phyloP scores from a whole-genome alignment of 371 early-diverging fungal species.

The Mucor racemosus region DNA sequence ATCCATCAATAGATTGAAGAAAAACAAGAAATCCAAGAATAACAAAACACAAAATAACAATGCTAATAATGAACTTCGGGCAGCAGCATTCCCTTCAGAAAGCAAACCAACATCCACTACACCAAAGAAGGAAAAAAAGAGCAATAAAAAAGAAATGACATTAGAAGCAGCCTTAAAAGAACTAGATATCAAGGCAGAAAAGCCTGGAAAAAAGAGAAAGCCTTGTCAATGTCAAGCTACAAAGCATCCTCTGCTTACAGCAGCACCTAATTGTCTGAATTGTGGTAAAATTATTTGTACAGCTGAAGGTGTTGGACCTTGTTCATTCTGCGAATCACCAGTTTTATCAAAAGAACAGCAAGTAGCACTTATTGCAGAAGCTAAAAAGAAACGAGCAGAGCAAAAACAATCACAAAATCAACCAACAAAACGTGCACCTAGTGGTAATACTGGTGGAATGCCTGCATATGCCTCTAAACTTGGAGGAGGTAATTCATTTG shows the following conservation, averaged over 20 bases:
- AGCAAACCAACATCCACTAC: background rate
- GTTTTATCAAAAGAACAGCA: constrained; percentile 78
- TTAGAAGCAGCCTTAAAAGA: constrained; percentile 54
- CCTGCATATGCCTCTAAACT: constrained; percentile 47
- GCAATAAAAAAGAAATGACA: constrained; percentile 48
- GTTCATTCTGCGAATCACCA: constrained; percentile 77
- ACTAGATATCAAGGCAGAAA: constrained; percentile 42
- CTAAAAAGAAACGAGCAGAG: constrained; percentile 45
- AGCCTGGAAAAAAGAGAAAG: constrained; percentile 38
- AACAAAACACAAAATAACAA: too few species aligned
- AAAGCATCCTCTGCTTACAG: constrained; percentile 76
- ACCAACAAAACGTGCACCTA: constrained; percentile 4
- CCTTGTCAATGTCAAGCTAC: constrained; percentile 66
- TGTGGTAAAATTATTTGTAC: constrained; percentile 92
- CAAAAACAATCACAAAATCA: constrained; percentile 36
- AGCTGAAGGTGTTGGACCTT: constrained; percentile 84
- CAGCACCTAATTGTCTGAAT: constrained; percentile 82
- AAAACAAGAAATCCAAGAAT: constrained; percentile 23
- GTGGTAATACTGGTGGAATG: constrained; percentile 23
- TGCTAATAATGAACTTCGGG: constrained; percentile 19
- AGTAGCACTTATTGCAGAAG: constrained; percentile 56
- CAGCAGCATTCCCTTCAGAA: constrained; percentile 21
- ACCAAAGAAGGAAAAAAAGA: constrained; percentile 31
- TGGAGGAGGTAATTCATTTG: constrained; percentile 24
- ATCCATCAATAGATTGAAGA: constrained; percentile 17